These are phyloP conservation scores for Cryptococcus floricola DNA, from an alignment of 1,284 basidiomycete species.

Conservation along the genomic window DNA sequence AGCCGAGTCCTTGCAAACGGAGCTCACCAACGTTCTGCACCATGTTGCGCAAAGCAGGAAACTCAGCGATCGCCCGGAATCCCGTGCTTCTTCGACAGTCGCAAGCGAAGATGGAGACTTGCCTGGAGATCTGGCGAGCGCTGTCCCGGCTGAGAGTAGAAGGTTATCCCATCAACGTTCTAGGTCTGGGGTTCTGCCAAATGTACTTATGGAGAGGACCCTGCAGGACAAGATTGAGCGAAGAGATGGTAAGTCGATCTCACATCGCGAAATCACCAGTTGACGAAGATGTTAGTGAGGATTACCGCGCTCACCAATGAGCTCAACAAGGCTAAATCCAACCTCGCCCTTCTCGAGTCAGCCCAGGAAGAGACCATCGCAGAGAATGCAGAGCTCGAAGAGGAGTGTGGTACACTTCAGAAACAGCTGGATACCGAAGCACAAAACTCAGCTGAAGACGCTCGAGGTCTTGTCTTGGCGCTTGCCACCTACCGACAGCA, in stretches of 20 bases:
- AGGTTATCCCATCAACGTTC: constrained; percentile 13
- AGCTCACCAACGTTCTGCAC: constrained; percentile 13
- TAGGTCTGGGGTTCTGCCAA: constrained; percentile 10
- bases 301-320: constrained; percentile 14
- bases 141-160: not conserved
- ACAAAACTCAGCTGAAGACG: not conserved
- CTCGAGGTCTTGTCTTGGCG: constrained; percentile 7
- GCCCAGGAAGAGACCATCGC: constrained; percentile 17
- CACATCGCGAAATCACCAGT: not conserved
- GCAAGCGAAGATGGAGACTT: constrained; percentile 1
- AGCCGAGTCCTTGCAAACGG: constrained; percentile 10
- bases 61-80: constrained; percentile 7
- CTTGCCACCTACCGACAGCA: not conserved
- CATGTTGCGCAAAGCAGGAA: constrained; percentile 12
- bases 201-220: constrained; percentile 11
- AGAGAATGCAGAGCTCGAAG: constrained; percentile 13
- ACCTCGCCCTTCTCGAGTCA: constrained; percentile 16
- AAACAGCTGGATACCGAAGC: constrained; percentile 2
- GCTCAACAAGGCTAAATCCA: constrained; percentile 16
- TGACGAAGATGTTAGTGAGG: constrained; percentile 3
- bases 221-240: constrained; percentile 11
- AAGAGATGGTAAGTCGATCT: constrained; percentile 9
- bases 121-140: constrained; percentile 8
- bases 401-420: constrained; percentile 1
- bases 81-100: not conserved